Conservation (phyloP, 805 yeast species). For the Schwanniomyces pseudopolymorphus region DNA sequence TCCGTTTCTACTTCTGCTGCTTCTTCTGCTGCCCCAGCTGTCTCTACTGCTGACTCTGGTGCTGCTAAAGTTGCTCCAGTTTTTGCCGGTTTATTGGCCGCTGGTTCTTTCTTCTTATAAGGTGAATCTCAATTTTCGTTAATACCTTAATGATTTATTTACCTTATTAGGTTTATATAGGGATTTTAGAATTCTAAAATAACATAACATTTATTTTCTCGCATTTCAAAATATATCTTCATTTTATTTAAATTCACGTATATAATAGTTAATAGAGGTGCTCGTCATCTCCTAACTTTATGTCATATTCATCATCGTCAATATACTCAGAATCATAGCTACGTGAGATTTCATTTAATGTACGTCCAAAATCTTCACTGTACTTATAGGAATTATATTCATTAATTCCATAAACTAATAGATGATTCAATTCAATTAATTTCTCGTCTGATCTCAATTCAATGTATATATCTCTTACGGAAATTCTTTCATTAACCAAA, state of each 20-base stretch:
- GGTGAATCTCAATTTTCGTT: neutral
- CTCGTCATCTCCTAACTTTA: neutral
- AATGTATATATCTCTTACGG: slow-evolving; percentile 32
- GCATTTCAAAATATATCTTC: neutral
- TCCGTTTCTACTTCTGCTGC: slow-evolving; percentile 7
- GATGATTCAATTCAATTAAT: slow-evolving; percentile 13
- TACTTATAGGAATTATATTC: slow-evolving; percentile 25
- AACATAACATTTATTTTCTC: neutral
- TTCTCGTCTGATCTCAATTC: slow-evolving; percentile 16
- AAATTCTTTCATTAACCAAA: slow-evolving; percentile 30
- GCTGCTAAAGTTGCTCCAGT: slow-evolving; percentile 14
- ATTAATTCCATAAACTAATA: slow-evolving; percentile 31
- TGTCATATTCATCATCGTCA: neutral
- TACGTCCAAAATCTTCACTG: slow-evolving; percentile 15
- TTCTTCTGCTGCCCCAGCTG: slow-evolving; percentile 13
- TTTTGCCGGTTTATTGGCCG: slow-evolving; percentile 26
- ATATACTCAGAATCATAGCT: neutral
- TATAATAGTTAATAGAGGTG: neutral
- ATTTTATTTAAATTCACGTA: neutral
- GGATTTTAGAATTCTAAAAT: neutral
- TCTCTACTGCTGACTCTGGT: slow-evolving; percentile 12
- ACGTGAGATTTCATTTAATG: neutral
- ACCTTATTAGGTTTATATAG: neutral
- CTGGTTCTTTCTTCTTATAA: slow-evolving; percentile 14
- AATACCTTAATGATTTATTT: neutral